These are phyloP conservation scores for Neurospora sp. DNA, from an alignment of 2,329 filamentous ascomycete species.

Conservation along the genomic window DNA sequence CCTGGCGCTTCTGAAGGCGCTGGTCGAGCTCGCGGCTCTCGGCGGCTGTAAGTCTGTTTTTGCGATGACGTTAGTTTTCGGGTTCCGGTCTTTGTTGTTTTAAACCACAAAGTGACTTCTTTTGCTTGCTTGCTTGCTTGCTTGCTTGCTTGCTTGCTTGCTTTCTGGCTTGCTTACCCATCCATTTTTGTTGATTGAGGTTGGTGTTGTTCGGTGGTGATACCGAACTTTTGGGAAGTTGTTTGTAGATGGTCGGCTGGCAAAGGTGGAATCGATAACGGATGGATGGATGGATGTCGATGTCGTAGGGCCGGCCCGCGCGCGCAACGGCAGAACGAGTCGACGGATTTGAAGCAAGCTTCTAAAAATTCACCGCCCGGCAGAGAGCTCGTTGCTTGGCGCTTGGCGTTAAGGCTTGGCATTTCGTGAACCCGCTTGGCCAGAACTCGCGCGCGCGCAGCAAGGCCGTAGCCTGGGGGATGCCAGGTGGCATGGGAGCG, in stretches of 20 bases:
- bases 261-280: not conserved
- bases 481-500: not conserved
- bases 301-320: not conserved
- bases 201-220: constrained; percentile 2
- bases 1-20: constrained; percentile 95
- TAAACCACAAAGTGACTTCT: not conserved
- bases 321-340: not conserved
- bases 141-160: not conserved
- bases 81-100: not conserved
- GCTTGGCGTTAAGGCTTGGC: not conserved
- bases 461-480: not conserved
- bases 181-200: not conserved
- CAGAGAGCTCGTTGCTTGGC: not conserved
- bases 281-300: not conserved
- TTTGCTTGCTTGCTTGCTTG: not conserved
- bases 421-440: not conserved
- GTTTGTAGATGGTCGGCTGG: not conserved
- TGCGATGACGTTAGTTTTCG: not conserved
- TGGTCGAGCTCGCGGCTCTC: constrained; percentile 90
- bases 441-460: not conserved
- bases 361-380: not conserved
- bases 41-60: constrained; percentile 51
- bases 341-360: not conserved
- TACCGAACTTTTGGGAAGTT: not conserved
- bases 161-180: not conserved